Evolutionary conservation across 805 yeast genomes (phyloP).

Genomic region (Cyberlindnera mycetangii): DNA sequence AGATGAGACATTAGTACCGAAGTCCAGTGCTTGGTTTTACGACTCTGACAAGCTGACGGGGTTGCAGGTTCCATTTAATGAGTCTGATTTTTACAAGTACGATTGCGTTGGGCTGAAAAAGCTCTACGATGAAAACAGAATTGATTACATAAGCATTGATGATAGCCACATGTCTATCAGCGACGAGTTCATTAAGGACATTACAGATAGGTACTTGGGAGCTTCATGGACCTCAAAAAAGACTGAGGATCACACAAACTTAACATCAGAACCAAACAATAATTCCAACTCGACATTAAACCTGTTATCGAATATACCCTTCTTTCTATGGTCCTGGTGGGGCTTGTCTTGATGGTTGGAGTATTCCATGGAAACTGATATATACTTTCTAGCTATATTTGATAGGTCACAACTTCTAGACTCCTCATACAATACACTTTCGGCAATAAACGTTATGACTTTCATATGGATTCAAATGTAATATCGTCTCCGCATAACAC

Average conservation of each 20-base stretch:
- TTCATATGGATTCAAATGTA: slow-evolving; percentile 38
- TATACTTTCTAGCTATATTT: not conserved
- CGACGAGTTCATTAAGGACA: slow-evolving; percentile 43
- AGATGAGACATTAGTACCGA: slow-evolving; percentile 72
- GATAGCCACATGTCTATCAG: slow-evolving; percentile 67
- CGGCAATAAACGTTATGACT: slow-evolving; percentile 44
- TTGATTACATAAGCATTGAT: slow-evolving; percentile 50
- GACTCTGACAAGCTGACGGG: slow-evolving; percentile 43
- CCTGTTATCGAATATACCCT: slow-evolving; percentile 9
- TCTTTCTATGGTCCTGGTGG: slow-evolving; percentile 1
- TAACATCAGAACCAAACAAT: slow-evolving; percentile 27
- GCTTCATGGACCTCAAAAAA: slow-evolving; percentile 2
- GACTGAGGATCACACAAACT: slow-evolving; percentile 14
- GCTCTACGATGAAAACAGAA: slow-evolving; percentile 40
- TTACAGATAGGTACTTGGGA: slow-evolving; percentile 46
- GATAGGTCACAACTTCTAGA: too few relatives aligned
- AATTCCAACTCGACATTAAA: slow-evolving; percentile 15
- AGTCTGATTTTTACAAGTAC: slow-evolving; percentile 47
- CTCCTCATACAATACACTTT: slow-evolving; percentile 42
- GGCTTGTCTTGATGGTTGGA: not conserved
- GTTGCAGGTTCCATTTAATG: slow-evolving; percentile 39
- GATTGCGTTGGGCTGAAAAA: slow-evolving; percentile 59
- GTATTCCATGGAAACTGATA: not conserved
- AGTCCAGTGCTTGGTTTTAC: slow-evolving; percentile 65
- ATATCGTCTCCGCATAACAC: slow-evolving; percentile 34